Evolutionary conservation across 768 basidiomycete genomes (phyloP), one percentile per base, ranked within the genome.

Genomic region (Kwoniella sp.): DNA sequence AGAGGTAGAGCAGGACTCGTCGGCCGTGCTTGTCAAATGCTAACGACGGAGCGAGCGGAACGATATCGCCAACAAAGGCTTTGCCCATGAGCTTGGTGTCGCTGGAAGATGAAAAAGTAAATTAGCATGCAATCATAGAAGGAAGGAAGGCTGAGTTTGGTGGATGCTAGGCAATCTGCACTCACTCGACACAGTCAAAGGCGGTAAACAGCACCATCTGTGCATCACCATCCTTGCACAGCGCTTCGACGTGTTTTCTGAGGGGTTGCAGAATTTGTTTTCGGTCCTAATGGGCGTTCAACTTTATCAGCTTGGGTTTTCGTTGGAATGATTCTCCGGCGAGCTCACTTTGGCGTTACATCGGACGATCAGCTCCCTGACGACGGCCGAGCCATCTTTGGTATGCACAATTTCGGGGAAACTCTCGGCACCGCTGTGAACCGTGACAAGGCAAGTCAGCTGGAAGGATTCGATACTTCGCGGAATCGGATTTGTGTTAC

Each of bases 361-460:
- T 50, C 85, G 84, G 0, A 89, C 91, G 38, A 95, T 84, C 78
- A 96, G 90, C 67, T 93, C 89, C 48, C 93, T 87, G 2, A 90
- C 92, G 28, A 86, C 88, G 23, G 90, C 87, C 64, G 91, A 91
- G 22, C 93, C 93, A 71, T 95, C 91, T 75, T 87, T 92, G 17
- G 93, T 97, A 74, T 97, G 93, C 0, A 93, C 91, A 85, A 95
- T 90, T 76, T 96, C 93, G 0, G 93, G 89, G 7, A 95, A 83
- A 22, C 89, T 85, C 47, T 95, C 93, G 68, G 57, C 63, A n/a
- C 57, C 63, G 20, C 63, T 65, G 28, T 30, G 15, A 9, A 50
- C 1, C 28, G 41, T 48, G 5, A n/a, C 17, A 45, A 3, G 48
- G 5, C 41, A 60, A 2, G 20, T 63, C 54, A 55, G 61, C 30